Evolutionary conservation across 2,329 filamentous ascomycete species (phyloP).

Genomic region (Curvularia eragrostidis): DNA sequence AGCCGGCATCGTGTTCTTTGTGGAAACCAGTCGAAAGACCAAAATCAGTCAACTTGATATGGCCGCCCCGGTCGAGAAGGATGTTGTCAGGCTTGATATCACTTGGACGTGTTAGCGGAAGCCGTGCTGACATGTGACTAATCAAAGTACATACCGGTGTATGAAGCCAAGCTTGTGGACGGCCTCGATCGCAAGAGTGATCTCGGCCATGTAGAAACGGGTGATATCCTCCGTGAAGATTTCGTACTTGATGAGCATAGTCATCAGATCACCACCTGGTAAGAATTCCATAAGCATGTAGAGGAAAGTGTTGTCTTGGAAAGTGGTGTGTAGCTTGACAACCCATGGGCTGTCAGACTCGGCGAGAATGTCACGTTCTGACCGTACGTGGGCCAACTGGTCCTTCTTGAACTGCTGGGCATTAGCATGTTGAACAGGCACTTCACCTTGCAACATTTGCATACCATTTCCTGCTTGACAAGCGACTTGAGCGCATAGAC

Average conservation of each 20-base stretch:
- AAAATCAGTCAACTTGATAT: constrained; percentile 98
- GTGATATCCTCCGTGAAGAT: constrained; percentile 99
- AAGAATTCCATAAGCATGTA: constrained; percentile 99
- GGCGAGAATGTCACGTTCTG: constrained; percentile 95
- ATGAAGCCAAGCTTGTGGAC: constrained; percentile 98
- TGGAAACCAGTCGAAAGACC: constrained; percentile 98
- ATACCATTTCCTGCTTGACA: constrained; percentile 93
- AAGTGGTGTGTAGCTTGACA: constrained; percentile 97
- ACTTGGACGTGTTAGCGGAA: constrained; percentile 59
- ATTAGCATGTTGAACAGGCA: constrained; percentile 25
- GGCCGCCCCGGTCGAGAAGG: constrained; percentile 89
- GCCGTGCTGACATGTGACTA: background rate
- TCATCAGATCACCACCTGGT: constrained; percentile 98
- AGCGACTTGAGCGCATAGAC: constrained; percentile 98
- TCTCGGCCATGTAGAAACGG: constrained; percentile 98
- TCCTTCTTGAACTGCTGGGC: constrained; percentile 83
- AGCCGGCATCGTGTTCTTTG: constrained; percentile 96
- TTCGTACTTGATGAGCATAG: constrained; percentile 99
- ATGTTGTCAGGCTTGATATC: constrained; percentile 99
- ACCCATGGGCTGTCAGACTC: constrained; percentile 99
- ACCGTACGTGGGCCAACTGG: constrained; percentile 94
- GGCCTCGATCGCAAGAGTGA: constrained; percentile 96
- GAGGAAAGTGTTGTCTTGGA: constrained; percentile 93
- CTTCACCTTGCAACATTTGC: constrained; percentile 2
- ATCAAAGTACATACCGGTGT: constrained; percentile 73